Evolutionary conservation across 2,329 filamentous ascomycete species (phyloP).

Genomic region (Talaromyces verruculosus): DNA sequence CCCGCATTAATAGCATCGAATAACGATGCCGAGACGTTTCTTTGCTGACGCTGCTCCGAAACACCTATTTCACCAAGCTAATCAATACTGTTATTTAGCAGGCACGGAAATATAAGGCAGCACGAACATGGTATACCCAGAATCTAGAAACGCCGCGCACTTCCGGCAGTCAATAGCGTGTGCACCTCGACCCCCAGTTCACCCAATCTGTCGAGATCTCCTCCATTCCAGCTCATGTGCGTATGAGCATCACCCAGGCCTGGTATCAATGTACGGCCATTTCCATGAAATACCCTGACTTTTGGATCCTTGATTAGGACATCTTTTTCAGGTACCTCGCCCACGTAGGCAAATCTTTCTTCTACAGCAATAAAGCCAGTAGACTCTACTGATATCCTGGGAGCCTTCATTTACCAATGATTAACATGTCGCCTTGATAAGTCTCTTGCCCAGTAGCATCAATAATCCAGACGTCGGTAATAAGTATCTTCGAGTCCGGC

Average conservation of each 20-base stretch:
- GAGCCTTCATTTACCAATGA: slow-evolving; percentile 23
- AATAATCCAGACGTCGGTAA: too few species aligned
- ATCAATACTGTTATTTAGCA: too few species aligned
- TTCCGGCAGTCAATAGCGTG: slow-evolving; percentile 45
- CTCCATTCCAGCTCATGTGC: slow-evolving; percentile 52
- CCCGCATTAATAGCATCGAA: slow-evolving; percentile 53
- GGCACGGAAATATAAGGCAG: background rate
- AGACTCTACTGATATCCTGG: background rate
- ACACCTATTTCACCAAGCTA: slow-evolving; percentile 29
- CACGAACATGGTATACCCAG: slow-evolving; percentile 48
- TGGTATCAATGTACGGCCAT: slow-evolving; percentile 51
- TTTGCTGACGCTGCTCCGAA: slow-evolving; percentile 52
- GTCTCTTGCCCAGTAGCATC: slow-evolving; percentile 42
- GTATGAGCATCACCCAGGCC: slow-evolving; percentile 53
- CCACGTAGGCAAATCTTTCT: slow-evolving; percentile 34
- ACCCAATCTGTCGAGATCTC: slow-evolving; percentile 45
- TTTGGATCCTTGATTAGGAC: slow-evolving; percentile 31
- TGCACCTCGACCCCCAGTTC: slow-evolving; percentile 51
- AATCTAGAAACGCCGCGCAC: slow-evolving; percentile 51
- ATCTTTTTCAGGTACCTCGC: slow-evolving; percentile 34
- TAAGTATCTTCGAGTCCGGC: too few species aligned
- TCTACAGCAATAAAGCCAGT: background rate
- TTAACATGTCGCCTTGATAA: slow-evolving; percentile 43
- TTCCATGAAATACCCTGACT: slow-evolving; percentile 41
- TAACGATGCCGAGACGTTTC: slow-evolving; percentile 48